Evolutionary conservation across 495 filamentous ascomycete genomes (phyloP), one percentile per base, ranked within the genome.

Genomic region (Podospora pseudoanserina): DNA sequence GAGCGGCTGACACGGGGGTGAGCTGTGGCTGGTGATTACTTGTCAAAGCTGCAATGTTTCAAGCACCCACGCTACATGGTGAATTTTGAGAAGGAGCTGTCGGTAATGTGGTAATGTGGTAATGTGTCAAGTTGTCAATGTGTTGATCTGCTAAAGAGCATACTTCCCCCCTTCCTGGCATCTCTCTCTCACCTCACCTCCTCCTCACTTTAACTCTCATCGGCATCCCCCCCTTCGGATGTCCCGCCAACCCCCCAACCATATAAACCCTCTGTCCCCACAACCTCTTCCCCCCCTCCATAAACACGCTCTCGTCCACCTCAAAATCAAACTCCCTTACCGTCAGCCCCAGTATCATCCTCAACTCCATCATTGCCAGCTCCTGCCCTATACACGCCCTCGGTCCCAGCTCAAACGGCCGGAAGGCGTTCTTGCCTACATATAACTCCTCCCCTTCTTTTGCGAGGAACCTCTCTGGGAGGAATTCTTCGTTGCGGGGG

Each of bases 391-490:
- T 67, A 67, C 82, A 84, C 56, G 78, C 80, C 20, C 79, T 73
- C 0, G 78, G 75, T 3, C 82, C 82, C n/a, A 76, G 67, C 11
- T 78, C 81, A 68, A 83, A 83, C 5, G 81, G 76, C 44, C 79
- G 74, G 11, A 79, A 71, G 23, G 68, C 75, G 18, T 75, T 71
- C 34, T 71, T 68, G 2, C 19, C 27, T 1, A 20, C 19, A 16
- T 44, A 44, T 4, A 63, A 18, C 18, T 63, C 61, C 28, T 63
- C 30, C 32, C 34, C 61, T 13, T 28, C 28, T 3, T 32, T 32
- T 15, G 34, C 61, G 20, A 63, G 26, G 11, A 23, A 63, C 15
- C 60, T 30, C 27, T 63, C 60, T 18, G 60, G 60, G 23, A 30
- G 28, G 19, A 63, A 39, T 9, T 30, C 60, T 27, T 32, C 26